Base-by-base conservation (phyloP, 257 asterid species). In the Nicotiana tomentosiformis region DNA sequence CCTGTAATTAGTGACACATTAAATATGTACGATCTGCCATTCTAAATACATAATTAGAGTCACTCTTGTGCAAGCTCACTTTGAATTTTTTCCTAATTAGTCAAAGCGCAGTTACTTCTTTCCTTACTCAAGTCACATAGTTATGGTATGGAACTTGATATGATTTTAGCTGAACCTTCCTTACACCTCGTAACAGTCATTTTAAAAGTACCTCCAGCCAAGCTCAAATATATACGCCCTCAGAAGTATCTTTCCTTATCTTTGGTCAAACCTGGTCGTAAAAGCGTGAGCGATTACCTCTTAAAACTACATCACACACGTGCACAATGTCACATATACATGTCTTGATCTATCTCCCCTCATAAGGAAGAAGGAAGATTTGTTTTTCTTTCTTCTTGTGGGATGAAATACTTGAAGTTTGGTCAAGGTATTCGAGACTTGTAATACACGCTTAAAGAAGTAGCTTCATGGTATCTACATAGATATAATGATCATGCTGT, bases 371-470 rank as follows among this genome's bases (percentile, higher is more conserved):
- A 26, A 17, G 29, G 80, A 49, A 46, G 61, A 1, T 26, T 26
- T 74, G 7, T 51, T 76, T 51, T 49, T 76, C 79, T 72, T 49
- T 72, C 61, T 70, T 74, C 58, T 23, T 49, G 37, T 46, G 61
- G 79, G 39, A 46, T 74, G 61, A 46, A 23, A 5, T 7, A 5
- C 43, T 6, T 76, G 46, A 29, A 74, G 65, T 37, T 17, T 29
- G 65, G 76, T 46, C 76, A 15, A 46, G 23, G 51, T 78, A 83
- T 10, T 86, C 33, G 35, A 64, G 46, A 61, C 62, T 79, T 43
- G 58, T 69, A 64, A 78, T 35, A 12, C 82, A 35, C 46, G 39
- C 78, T 53, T 35, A 33, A 74, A 49, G 62, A 74, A 55, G 80
- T 51, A 46, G 7, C 61, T n/a, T 56, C 56, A 17, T 58, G 65